Evolutionary conservation across 768 basidiomycete genomes (phyloP).

Genomic region (Cantharellus anzutake): DNA sequence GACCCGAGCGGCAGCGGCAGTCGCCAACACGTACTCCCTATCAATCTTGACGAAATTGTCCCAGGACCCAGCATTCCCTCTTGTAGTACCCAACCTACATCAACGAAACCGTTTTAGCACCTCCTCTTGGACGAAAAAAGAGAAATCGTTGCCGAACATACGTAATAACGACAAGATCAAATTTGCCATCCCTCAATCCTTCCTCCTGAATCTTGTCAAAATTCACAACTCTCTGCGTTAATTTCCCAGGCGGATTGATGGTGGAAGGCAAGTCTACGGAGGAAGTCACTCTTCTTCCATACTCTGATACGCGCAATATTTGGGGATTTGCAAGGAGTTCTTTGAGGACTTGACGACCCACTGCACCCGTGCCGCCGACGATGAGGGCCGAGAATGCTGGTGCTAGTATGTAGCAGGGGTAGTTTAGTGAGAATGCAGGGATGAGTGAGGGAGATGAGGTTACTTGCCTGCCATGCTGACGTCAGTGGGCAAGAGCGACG

Average conservation of each 20-base stretch:
- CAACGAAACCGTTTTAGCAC: neutral
- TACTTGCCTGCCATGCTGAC: no score
- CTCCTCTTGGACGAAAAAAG: constrained; percentile 16
- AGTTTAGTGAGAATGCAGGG: neutral
- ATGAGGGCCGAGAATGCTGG: constrained; percentile 35
- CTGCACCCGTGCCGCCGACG: constrained; percentile 56
- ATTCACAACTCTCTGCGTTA: constrained; percentile 47
- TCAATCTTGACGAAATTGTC: constrained; percentile 62
- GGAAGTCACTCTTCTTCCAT: constrained; percentile 42
- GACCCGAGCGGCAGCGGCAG: constrained; percentile 43
- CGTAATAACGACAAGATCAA: constrained; percentile 61
- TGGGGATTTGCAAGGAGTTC: constrained; percentile 39
- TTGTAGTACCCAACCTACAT: constrained; percentile 38
- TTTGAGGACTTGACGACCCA: constrained; percentile 39
- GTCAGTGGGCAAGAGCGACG: no score
- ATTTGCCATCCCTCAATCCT: constrained; percentile 33
- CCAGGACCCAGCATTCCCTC: constrained; percentile 37
- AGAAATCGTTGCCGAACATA: constrained; percentile 7
- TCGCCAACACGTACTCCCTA: constrained; percentile 49
- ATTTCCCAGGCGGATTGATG: constrained; percentile 26
- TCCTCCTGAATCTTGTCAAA: constrained; percentile 43
- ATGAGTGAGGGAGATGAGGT: no score
- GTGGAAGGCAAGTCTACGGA: constrained; percentile 19
- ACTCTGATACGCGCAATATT: constrained; percentile 44
- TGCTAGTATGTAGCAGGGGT: neutral